Conservation (phyloP, 2,329 filamentous ascomycete genomes). For the Cladosporium cucumerinum region DNA sequence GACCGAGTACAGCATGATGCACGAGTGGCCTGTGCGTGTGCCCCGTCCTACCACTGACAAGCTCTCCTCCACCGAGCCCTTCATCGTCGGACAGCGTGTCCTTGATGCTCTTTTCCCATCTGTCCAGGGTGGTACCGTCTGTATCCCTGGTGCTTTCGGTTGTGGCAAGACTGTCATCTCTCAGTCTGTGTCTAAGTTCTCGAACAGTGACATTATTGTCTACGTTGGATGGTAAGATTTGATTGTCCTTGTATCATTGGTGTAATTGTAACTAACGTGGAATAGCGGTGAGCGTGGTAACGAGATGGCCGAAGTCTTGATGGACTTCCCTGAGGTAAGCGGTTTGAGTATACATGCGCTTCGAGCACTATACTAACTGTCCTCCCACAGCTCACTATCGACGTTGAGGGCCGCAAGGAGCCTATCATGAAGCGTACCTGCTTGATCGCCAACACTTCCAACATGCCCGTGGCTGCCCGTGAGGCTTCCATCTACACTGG, state of each 20-base stretch:
- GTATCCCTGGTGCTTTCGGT: constrained; percentile 96
- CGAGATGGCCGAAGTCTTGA: constrained; percentile 99
- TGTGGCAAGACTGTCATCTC: constrained; percentile 99
- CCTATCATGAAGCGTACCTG: constrained; percentile 99
- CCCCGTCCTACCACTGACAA: constrained; percentile 91
- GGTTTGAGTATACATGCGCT: background rate
- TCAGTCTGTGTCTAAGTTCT: constrained; percentile 98
- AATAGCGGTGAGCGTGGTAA: constrained; percentile 82
- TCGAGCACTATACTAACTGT: constrained; percentile 22
- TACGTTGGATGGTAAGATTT: constrained; percentile 71
- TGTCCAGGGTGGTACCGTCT: constrained; percentile 95
- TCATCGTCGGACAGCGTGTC: constrained; percentile 95
- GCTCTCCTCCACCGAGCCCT: constrained; percentile 81
- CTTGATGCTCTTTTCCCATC: constrained; percentile 93
- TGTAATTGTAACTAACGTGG: background rate
- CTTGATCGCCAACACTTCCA: constrained; percentile 97
- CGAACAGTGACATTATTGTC: constrained; percentile 97
- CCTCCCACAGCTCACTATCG: constrained; percentile 68
- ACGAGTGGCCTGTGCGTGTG: constrained; percentile 95
- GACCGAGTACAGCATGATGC: constrained; percentile 82
- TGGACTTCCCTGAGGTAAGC: constrained; percentile 88
- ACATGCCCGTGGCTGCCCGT: constrained; percentile 98
- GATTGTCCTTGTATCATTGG: background rate
- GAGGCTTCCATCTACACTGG: constrained; percentile 98
- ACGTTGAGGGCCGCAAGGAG: constrained; percentile 89